Base-by-base conservation (phyloP, 2,329 filamentous ascomycete genomes). In the Metarhizium guizhouense region DNA sequence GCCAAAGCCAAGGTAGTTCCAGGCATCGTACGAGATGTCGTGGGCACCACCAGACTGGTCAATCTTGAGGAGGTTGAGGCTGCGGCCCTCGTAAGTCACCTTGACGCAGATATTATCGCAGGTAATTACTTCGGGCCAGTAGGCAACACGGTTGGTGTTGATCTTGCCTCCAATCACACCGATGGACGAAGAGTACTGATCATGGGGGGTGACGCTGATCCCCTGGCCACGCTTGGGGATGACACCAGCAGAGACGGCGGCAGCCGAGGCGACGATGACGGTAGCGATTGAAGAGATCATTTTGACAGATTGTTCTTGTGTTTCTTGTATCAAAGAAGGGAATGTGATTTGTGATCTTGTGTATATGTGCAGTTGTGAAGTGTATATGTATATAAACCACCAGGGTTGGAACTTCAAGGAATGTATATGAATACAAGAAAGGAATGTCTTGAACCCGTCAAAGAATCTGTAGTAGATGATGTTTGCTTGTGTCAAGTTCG, bases 11-110 rank as follows among this genome's bases (percentile, higher is more conserved):
- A 84, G 78, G 63, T 78, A 78, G 72, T 82, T 82, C 79, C 79
- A 84, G 52, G 81, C 80, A 59, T 84, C 81, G 71, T 84, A 84
- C 56, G 72, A 76, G 70, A 84, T 76, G 67, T 84, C 82, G 66
- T 81, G 66, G 53, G 80, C 81, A 51, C 80, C 80, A 45, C 71
- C 73, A 0, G 80, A 83, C 53, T 72, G 67, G 71, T 84, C 82
- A 59, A 84, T 70, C 65, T 76, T 76, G 58, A 84, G 75, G 54
- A 90, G 79, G 61, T 82, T 74, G 56, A 85, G 67, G 43, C 68
- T 72, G 57, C 78, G 77, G 55, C 68, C 76, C 47, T 66, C 70
- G 65, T 78, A 70, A 56, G 70, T 74, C 58, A 84, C 70, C 66
- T 77, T 76, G 62, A 83, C 71, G 68, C 81, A 84, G 61, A 84